These are phyloP conservation scores for Phaseolus lunatus DNA, from an alignment of 306 rosid genomes.

Conservation along the genomic window DNA sequence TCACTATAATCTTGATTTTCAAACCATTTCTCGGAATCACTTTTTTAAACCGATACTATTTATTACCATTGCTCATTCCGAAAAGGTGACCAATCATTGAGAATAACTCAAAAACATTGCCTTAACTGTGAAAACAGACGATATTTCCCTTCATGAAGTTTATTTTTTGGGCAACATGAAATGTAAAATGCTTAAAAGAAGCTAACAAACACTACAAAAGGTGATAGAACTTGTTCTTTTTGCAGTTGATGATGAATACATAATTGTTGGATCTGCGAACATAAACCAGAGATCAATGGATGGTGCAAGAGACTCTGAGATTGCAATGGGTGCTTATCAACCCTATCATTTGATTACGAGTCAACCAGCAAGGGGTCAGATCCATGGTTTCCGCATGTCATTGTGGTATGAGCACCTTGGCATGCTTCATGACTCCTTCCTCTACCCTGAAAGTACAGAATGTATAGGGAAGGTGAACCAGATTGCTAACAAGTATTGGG, in stretches of 20 bases:
- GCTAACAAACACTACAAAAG: background rate
- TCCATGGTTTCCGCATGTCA: slow-evolving; percentile 71
- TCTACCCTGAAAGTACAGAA: slow-evolving; percentile 59
- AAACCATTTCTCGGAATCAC: background rate
- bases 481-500: slow-evolving; percentile 69
- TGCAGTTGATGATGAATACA: slow-evolving; percentile 79
- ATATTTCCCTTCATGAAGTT: background rate
- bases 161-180: background rate
- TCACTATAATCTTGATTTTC: slow-evolving; percentile 9
- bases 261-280: slow-evolving; percentile 74
- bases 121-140: background rate
- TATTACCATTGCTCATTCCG: background rate
- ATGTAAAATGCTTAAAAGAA: background rate
- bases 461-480: slow-evolving; percentile 59
- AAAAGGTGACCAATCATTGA: background rate
- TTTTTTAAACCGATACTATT: background rate
- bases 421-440: slow-evolving; percentile 54
- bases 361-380: slow-evolving; percentile 64
- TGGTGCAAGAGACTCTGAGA: slow-evolving; percentile 73
- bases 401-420: slow-evolving; percentile 78
- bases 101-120: background rate
- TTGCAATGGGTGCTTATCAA: slow-evolving; percentile 77
- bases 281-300: slow-evolving; percentile 83
- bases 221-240: background rate
- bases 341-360: slow-evolving; percentile 56